phyloP scores from a whole-genome alignment of 495 filamentous ascomycete genomes.

The Xylaria venustula region DNA sequence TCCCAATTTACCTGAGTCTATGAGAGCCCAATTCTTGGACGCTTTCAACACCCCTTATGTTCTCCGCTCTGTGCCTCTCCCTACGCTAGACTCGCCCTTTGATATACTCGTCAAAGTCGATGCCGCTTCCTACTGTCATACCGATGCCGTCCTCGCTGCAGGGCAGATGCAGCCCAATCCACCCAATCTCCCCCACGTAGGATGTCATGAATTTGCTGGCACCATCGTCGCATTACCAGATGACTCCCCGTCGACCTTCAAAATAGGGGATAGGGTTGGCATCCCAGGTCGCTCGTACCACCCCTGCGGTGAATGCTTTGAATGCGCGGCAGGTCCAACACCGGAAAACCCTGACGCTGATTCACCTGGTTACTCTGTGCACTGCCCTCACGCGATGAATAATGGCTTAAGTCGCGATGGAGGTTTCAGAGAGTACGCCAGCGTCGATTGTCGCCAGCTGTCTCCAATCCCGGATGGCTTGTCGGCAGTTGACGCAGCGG shows the following conservation, averaged over 20 bases:
- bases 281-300: conserved; percentile 38
- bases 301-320: conserved; percentile 38
- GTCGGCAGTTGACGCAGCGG: conserved; percentile 40
- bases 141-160: conserved; percentile 34
- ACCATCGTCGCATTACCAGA: conserved; percentile 19
- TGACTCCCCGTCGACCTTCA: conserved; percentile 10
- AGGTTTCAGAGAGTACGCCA: conserved; percentile 28
- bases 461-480: conserved; percentile 35
- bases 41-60: conserved; percentile 35
- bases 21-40: conserved; percentile 39
- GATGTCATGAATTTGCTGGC: conserved; percentile 32
- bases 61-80: conserved; percentile 25
- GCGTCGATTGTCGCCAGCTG: conserved; percentile 24
- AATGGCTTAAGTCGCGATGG: conserved; percentile 20
- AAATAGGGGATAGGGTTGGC: conserved; percentile 31
- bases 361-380: conserved; percentile 33
- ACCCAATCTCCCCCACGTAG: conserved; percentile 24
- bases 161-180: conserved; percentile 33
- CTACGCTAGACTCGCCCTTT: conserved; percentile 22
- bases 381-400: conserved; percentile 25
- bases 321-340: conserved; percentile 24
- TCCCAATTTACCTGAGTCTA: conserved; percentile 18
- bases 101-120: conserved; percentile 37
- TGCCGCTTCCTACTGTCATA: conserved; percentile 42
- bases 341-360: conserved; percentile 23